A percentile compares a stretch with the other conserved stretches of the same genome.
These are phyloP conservation scores for Colletotrichum liriopes DNA, from an alignment of 2,329 filamentous ascomycete species.

Conservation along the genomic window DNA sequence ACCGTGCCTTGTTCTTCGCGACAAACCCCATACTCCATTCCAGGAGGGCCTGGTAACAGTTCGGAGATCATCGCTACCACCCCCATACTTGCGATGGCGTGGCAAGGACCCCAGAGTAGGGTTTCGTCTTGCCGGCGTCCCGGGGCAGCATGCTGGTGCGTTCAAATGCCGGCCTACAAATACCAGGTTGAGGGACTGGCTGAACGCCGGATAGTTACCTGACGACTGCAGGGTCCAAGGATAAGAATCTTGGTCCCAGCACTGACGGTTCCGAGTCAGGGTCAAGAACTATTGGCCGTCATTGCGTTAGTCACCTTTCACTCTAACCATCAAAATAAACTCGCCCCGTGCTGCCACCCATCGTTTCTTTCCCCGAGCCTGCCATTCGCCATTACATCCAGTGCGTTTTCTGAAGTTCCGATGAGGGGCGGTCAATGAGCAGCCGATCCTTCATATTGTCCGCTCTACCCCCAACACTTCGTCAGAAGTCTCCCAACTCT, in stretches of 20 bases:
- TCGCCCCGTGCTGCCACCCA: neutral
- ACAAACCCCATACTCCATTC: neutral
- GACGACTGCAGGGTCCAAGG: constrained; percentile 34
- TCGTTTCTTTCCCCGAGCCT: neutral
- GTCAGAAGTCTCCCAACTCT: neutral
- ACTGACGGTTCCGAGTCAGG: constrained; percentile 14
- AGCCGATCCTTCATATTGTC: constrained; percentile 17
- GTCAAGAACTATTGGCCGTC: neutral
- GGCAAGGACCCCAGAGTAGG: constrained; percentile 14
- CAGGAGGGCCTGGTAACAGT: neutral
- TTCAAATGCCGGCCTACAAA: neutral
- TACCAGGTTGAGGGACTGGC: neutral
- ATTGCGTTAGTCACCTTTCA: neutral
- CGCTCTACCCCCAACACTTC: neutral
- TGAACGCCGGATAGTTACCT: constrained; percentile 5
- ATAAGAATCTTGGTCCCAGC: constrained; percentile 1
- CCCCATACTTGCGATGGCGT: constrained; percentile 25
- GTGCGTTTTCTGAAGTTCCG: constrained; percentile 29
- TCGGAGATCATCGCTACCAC: constrained; percentile 38
- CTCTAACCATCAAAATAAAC: constrained; percentile 19
- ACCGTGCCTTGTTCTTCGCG: constrained; percentile 20
- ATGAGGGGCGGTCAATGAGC: constrained; percentile 19
- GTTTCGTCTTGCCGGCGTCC: neutral
- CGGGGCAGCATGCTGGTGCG: neutral
- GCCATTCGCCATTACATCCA: constrained; percentile 1